Base-by-base conservation (phyloP, 2,329 filamentous ascomycete genomes). In the Beauveria sp. region DNA sequence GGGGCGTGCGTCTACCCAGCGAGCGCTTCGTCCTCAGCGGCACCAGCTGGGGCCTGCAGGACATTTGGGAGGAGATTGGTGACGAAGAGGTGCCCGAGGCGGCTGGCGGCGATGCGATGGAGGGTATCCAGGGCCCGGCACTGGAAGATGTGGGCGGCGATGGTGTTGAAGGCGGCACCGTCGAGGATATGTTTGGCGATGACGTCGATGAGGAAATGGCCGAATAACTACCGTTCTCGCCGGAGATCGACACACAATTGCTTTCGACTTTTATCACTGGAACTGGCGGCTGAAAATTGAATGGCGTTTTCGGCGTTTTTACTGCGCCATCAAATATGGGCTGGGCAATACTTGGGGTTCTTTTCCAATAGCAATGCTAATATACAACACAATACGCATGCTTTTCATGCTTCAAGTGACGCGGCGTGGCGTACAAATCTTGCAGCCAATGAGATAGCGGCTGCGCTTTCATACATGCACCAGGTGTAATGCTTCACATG, bases 21-120 rank as follows among this genome's bases (percentile, higher is more conserved):
- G 86, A 89, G 75, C 80, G 85, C 61, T 89, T 88, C 67, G 86
- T 88, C 34, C 76, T 89, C 50, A 87, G 81, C 61, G 86, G 86
- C 18, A 79, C 83, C 56, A 81, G 83, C 63, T 89, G 86, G 86
- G 84, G 84, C 0, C 70, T 89, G 62, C 79, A 79, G 67, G 82
- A 86, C 34, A 76, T 81, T 26, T 86, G 84, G 81, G 80, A 79
- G 41, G 77, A 78, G 58, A 75, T 77, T 1, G 76, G 72, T 5
- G 75, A 73, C 5, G 76, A 77, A 18, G 78, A 77, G 40, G 73
- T 75, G 52, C 70, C 71, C 43, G 71, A 71, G 64, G 70, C 40
- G 22, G 37, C 70, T 43, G 75, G 70, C 40, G 75, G 72, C 26
- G 79, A 81, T 63, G 79, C 76, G 14, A 82, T 83, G 77, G 77